Conservation (phyloP, 2,329 filamentous ascomycete species). For the Macrophomina tecta region DNA sequence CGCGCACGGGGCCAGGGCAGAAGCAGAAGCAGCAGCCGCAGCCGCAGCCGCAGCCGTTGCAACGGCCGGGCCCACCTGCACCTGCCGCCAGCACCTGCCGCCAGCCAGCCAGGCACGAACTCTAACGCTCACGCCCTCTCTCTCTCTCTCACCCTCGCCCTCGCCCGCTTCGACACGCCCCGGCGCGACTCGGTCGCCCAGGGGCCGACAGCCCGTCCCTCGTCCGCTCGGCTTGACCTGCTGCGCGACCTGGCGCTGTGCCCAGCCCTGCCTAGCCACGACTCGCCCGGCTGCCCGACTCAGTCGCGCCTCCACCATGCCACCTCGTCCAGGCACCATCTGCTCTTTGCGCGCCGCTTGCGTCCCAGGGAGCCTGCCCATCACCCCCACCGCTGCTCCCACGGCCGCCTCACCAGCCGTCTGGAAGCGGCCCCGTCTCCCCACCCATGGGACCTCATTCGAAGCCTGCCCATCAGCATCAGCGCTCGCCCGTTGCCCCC, state of each 20-base stretch:
- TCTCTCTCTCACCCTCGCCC: too few relatives aligned
- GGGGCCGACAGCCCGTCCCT: not conserved
- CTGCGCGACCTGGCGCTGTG: not conserved
- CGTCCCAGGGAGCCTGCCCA: not conserved
- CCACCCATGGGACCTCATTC: conserved; percentile 11
- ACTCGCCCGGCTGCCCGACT: not conserved
- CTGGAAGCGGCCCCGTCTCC: conserved; percentile 23
- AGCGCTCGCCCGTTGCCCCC: not conserved
- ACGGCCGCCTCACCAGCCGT: not conserved
- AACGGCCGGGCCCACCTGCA: not conserved
- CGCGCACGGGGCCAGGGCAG: too few relatives aligned
- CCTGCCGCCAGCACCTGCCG: too few relatives aligned
- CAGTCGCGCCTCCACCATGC: not conserved
- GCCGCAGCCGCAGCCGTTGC: not conserved
- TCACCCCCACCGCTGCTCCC: not conserved
- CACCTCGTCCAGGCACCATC: not conserved
- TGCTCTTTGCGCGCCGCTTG: conserved; percentile 2
- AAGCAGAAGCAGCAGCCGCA: not conserved
- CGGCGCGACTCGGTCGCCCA: not conserved
- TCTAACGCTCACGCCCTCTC: too few relatives aligned
- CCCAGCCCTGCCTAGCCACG: not conserved
- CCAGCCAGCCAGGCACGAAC: too few relatives aligned
- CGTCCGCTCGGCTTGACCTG: not conserved
- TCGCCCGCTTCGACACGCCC: too few relatives aligned
- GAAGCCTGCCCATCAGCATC: conserved; percentile 3